phyloP scores from a whole-genome alignment of 306 rosid genomes.

The Acacia confusa region DNA sequence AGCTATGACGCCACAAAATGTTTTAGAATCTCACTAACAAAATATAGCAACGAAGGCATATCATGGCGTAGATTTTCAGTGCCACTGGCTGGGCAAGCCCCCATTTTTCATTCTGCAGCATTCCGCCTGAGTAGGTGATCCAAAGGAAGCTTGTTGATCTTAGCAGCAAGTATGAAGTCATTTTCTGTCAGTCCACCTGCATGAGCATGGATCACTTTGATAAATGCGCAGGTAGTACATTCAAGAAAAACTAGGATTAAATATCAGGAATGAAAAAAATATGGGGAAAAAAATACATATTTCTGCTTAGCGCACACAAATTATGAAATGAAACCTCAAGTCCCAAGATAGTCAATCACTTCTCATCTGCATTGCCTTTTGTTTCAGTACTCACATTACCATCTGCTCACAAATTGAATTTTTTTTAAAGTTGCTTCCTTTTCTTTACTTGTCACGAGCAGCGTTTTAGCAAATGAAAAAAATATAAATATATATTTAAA shows the following conservation, averaged over 20 bases:
- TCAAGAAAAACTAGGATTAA: neutral
- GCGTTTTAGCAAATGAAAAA: neutral
- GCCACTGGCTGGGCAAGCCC: neutral
- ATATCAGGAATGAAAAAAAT: neutral
- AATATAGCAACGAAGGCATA: neutral
- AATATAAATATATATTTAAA: neutral
- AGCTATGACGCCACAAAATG: neutral
- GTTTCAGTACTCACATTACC: slow-evolving; percentile 18
- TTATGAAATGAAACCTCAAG: slow-evolving; percentile 12
- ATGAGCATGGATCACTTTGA: slow-evolving; percentile 26
- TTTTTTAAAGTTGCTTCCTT: neutral
- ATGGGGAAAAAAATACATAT: neutral
- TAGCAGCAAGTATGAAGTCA: slow-evolving; percentile 92
- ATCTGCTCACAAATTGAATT: neutral
- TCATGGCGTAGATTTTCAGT: neutral
- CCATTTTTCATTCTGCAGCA: slow-evolving; percentile 33
- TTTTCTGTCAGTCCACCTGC: slow-evolving; percentile 91
- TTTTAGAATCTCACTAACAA: neutral
- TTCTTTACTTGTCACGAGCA: neutral
- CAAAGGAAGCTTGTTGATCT: slow-evolving; percentile 57
- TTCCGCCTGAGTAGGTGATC: slow-evolving; percentile 58
- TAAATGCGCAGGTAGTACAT: neutral
- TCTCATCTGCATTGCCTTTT: slow-evolving; percentile 7
- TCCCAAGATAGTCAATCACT: neutral
- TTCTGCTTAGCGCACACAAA: neutral